These are phyloP conservation scores for Ascoidea tarda DNA, from an alignment of 805 yeast genomes.

Conservation along the genomic window DNA sequence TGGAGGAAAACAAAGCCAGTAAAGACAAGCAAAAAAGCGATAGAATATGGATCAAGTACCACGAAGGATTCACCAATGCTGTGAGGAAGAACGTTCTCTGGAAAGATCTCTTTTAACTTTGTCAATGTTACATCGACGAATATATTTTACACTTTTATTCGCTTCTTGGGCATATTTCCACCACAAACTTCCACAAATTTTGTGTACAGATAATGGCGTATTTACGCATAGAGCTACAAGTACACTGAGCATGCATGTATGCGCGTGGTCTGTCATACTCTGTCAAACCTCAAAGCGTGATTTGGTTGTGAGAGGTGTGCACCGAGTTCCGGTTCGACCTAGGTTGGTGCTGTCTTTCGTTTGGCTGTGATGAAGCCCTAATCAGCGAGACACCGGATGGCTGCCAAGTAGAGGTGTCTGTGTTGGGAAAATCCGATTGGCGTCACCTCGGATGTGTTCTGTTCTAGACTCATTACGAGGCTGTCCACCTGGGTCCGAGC, in stretches of 20 bases:
- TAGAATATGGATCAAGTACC: slow-evolving; percentile 76
- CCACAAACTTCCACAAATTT: background rate
- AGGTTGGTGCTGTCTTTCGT: background rate
- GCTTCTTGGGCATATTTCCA: background rate
- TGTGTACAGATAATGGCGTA: background rate
- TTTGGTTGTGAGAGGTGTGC: too few relatives aligned
- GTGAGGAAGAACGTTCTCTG: slow-evolving; percentile 75
- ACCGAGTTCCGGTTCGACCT: too few relatives aligned
- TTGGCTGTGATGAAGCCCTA: background rate
- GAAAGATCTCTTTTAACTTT: slow-evolving; percentile 42
- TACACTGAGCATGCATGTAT: too few relatives aligned
- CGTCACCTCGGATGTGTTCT: background rate
- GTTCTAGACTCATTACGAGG: background rate
- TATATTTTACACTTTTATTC: background rate
- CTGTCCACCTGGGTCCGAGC: too few relatives aligned
- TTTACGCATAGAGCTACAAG: background rate
- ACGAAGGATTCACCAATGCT: slow-evolving; percentile 87
- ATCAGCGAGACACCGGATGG: background rate
- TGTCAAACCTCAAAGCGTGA: background rate
- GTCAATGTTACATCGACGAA: background rate
- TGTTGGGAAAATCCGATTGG: background rate
- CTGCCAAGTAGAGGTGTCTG: too few relatives aligned
- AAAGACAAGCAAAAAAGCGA: slow-evolving; percentile 9
- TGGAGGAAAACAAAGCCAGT: slow-evolving; percentile 15
- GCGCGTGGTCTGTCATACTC: background rate